Evolutionary conservation across 139 green algal genomes (phyloP), one percentile per base, ranked within the genome.

Genomic region (Mesotaenium endlicherianum): DNA sequence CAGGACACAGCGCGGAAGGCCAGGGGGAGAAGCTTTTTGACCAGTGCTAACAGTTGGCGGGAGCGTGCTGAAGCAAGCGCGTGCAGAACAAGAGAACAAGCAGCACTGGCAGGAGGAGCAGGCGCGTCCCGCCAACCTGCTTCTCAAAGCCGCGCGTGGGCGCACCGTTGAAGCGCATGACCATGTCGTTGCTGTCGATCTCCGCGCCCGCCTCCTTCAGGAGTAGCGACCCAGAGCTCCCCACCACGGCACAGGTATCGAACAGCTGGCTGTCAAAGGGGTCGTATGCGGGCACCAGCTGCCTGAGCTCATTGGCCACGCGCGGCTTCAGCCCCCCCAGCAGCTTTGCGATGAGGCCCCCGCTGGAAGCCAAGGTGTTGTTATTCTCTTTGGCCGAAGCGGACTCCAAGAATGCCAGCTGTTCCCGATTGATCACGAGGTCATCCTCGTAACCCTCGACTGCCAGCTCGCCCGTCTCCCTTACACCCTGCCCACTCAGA

Each of bases 131-230:
- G 36, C 75, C 17, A 53, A 84, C 77, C 77, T 84, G 77, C 26
- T 42, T 55, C 77, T 91, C 67, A 40, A 85, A 90, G 11, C 85
- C 85, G 40, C 57, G 36, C 6, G 86, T 88, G 16, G 86, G 86
- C 3, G 85, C 86, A 20, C 39, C 43, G 47, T 90, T 90, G 42
- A 90, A 80, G 47, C 86, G 85, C 42, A 90, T 75, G 3, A 90
- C 86, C 39, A 85, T 86, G 42, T 90, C 86, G 50, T 90, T 86
- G 2, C 38, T 20, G 79, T 90, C 86, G 26, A 90, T 90, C 39
- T 90, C 86, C 41, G 43, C 81, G 31, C 83, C 83, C n/a, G 77
- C 42, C 39, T 81, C 36, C 44, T 42, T 43, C 49, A 75, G 39
- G 11, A 90, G 39, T 50, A 91, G 70, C 2, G 49, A 31, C 3